phyloP scores from a whole-genome alignment of 2,329 filamentous ascomycete genomes.

The Colletotrichum viniferum region DNA sequence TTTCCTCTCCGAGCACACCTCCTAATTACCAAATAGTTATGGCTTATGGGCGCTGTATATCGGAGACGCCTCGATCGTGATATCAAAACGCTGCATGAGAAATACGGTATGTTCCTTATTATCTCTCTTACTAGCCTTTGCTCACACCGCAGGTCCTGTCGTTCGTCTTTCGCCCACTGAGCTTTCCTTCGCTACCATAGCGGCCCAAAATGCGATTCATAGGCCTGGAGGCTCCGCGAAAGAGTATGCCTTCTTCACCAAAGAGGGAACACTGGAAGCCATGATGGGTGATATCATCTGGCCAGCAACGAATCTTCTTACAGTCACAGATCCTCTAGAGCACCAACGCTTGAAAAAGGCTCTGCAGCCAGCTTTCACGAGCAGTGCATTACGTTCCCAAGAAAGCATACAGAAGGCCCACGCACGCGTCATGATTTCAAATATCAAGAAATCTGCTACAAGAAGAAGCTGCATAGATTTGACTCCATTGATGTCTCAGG shows the following conservation, averaged over 20 bases:
- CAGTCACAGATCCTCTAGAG: background rate
- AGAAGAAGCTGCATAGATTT: background rate
- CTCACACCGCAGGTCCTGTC: background rate
- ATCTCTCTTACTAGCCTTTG: background rate
- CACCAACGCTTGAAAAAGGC: background rate
- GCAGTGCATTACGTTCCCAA: background rate
- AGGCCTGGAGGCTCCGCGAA: background rate
- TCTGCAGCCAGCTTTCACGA: background rate
- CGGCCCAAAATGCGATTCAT: background rate
- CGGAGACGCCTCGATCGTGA: background rate
- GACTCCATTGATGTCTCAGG: background rate
- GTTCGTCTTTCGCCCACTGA: background rate
- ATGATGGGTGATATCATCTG: constrained; percentile 10
- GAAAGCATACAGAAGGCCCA: background rate
- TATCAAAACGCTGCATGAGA: background rate
- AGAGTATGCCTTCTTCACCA: background rate
- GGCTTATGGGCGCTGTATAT: background rate
- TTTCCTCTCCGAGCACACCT: no score
- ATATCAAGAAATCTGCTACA: background rate
- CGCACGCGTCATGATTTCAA: background rate
- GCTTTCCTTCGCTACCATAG: background rate
- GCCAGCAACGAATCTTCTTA: constrained; percentile 1
- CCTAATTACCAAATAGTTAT: background rate
- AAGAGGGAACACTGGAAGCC: constrained; percentile 1
- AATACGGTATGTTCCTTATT: background rate